Evolutionary conservation across 345 rosid species (phyloP), one percentile per base, ranked within the genome.

Genomic region (Rhodamnia argentea): DNA sequence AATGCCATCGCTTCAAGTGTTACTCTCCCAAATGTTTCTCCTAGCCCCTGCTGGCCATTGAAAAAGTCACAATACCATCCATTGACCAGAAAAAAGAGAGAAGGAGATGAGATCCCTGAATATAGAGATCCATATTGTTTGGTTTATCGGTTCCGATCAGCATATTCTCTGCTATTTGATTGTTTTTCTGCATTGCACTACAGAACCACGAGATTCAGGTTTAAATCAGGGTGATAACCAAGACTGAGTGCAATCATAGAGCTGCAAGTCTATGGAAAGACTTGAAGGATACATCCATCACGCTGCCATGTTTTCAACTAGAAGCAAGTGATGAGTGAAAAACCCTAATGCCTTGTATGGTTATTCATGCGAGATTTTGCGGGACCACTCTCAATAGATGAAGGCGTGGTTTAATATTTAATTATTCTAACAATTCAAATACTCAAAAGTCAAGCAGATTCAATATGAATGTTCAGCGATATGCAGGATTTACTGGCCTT

Each of bases 1-100:
- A 94, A 96, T 8, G 98, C 96, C 99, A 95, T 96, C 86, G 98
- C 98, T 93, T 96, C 98, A 55, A 96, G 91, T 26, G 98, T 96
- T 76, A 96, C 99, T 93, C 99, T 96, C 85, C 99, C 99, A 87
- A 96, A 96, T 62, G 98, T 96, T 89, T 96, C 99, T 87, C 99
- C 99, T 16, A 93, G 85, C 83, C 98, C 98, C 99, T 96, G 89
- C 83, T 62, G 24, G 86, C 86, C 85, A 56, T 83, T 58, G 82
- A 85, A 84, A 84, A 86, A 53, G 16, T 59, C 50, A 26, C 76
- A 57, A 84, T 81, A 84, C 83, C 13, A 70, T 18, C 47, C 6
- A 70, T 5, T 37, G 47, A 18, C 81, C 42, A 18, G 47, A 70
- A 70, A 70, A 37, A 10, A 37, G 42, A 37, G 81, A 16, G 37